Evolutionary conservation across 2,329 filamentous ascomycete species (phyloP), one percentile per base, ranked within the genome.

Genomic region (Aspergillus sp.): DNA sequence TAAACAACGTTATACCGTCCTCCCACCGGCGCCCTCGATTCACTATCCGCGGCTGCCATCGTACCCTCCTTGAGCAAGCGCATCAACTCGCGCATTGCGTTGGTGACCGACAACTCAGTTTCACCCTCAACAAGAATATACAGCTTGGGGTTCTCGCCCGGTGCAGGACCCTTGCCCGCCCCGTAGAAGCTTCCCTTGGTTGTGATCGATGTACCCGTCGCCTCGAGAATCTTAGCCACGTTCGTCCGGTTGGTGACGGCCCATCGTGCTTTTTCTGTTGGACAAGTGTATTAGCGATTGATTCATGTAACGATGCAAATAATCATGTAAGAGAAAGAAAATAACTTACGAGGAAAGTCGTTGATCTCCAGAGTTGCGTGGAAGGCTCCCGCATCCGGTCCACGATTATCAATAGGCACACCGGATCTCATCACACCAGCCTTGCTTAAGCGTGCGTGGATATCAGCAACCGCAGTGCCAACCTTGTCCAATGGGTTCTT

Each of bases 351-450:
- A 30, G 93, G 93, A 70, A 97, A 97, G 71, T 98, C 93, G 70
- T 98, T 98, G 80, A 98, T 98, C 70, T 97, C 93, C 52, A 98
- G 78, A 3, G 91, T 97, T 13, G 93, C 90, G 67, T 98, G 93
- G 78, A 90, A 98, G 0, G 90, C 90, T 45, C 93, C 93, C 3
- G 93, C 93, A 68, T 98, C 93, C 0, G 93, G 93, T 1, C 93
- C 93, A 70, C 96, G 96, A 74, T 98, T 98, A 74, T 98, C 93
- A 64, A 96, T 94, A 6, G 93, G 90, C 52, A 95, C 90, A 12
- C 93, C 93, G 3, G 88, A 86, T 51, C 93, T 86, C 60, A 96
- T 84, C 65, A 93, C 86, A 32, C 90, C 90, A 30, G 89, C 88
- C 59, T 89, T 88, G 62, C 88, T 91, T 35, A 98, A 79, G 56